Base-by-base conservation (phyloP, 768 basidiomycete genomes). In the Tephrocybe sp. region DNA sequence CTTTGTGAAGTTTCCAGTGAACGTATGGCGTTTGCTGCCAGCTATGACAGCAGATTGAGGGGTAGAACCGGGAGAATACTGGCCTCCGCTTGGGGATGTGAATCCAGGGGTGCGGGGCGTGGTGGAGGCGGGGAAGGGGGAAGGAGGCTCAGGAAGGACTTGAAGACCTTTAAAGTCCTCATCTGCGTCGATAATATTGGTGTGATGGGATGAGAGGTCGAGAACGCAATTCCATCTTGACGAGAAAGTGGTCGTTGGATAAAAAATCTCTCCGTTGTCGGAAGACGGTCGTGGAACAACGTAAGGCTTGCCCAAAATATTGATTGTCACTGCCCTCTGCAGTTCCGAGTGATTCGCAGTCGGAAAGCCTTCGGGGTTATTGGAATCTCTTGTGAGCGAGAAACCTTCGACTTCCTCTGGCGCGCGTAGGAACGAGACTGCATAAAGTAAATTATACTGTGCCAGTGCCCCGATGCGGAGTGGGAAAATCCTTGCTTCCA, bases 201-300 rank as follows among this genome's bases (percentile, higher is more conserved):
- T 43, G 30, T 70, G 72, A 23, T 72, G 68, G 15, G 75, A 64
- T 6, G 74, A 66, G n/a, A 97, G 75, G 65, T 95, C 91, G 17
- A 97, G 81, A 1, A 90, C 74, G 58, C 92, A 94, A 57, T 92
- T 96, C 94, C 94, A 97, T 25, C 86, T 75, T 0, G 93, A 94
- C 0, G 85, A 81, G 66, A 94, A 97, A 0, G 82, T 75, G 11
- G 70, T 72, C 7, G 93, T 91, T 0, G 88, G 91, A 58, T 84
- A 90, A 1, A 62, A 49, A 8, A 63, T 24, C 4, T 58, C 40
- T 25, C 61, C 58, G 6, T 55, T 52, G 11, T 62, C 59, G 4
- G 58, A 60, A 34, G 58, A 54, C 24, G 61, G 49, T 4, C 62
- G 53, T 3, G 69, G 46, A 11, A 61, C 62, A 15, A 74, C 43